Evolutionary conservation across 768 basidiomycete species (phyloP).

Genomic region (Mycena maculata): DNA sequence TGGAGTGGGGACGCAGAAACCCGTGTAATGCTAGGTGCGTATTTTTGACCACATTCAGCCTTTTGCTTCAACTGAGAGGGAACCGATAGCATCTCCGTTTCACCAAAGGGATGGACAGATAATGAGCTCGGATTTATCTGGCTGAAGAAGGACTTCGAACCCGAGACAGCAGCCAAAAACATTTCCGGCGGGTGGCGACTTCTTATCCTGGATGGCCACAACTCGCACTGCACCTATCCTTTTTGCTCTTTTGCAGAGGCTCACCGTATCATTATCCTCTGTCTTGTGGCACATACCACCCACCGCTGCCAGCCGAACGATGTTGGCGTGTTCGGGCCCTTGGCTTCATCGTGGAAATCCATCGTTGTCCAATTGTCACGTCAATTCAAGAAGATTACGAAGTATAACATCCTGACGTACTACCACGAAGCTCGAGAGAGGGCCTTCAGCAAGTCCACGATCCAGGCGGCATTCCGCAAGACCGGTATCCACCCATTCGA

Average conservation of each 20-base stretch:
- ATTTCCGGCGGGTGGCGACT: conserved; percentile 38
- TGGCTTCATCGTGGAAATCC: conserved; percentile 45
- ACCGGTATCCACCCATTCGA: conserved; percentile 38
- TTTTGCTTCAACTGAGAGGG: background rate
- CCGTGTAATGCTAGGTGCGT: conserved; percentile 44
- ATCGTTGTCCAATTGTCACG: conserved; percentile 14
- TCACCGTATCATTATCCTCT: conserved; percentile 47
- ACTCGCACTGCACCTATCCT: conserved; percentile 47
- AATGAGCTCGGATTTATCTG: conserved; percentile 47
- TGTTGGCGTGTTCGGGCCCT: conserved; percentile 52
- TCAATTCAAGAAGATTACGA: conserved; percentile 22
- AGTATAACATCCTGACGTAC: conserved; percentile 31
- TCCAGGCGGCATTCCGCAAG: conserved; percentile 32
- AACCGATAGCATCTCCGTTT: conserved; percentile 44
- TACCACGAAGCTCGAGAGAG: conserved; percentile 24
- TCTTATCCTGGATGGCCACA: conserved; percentile 54
- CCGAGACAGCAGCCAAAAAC: conserved; percentile 34
- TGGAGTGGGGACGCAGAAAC: conserved; percentile 41
- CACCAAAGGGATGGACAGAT: conserved; percentile 56
- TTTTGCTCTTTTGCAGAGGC: conserved; percentile 44
- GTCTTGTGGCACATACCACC: conserved; percentile 51
- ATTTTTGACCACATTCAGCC: background rate
- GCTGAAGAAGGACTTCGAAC: conserved; percentile 50
- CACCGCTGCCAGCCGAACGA: conserved; percentile 51
- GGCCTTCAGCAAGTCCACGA: conserved; percentile 28